Evolutionary conservation across 2,329 filamentous ascomycete species (phyloP).

Genomic region (Colletotrichum chlorophyti): DNA sequence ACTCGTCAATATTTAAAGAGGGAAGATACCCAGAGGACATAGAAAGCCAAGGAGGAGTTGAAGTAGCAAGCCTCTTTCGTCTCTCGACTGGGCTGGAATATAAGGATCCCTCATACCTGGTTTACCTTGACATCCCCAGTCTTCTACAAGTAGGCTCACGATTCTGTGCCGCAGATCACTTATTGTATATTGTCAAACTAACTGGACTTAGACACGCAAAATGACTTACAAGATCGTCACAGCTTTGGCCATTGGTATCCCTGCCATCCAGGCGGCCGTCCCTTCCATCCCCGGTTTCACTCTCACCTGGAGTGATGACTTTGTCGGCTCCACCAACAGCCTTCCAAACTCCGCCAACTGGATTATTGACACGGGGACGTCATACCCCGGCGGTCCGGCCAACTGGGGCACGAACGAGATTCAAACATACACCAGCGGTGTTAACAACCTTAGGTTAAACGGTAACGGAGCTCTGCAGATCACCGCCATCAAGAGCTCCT

Average conservation of each 20-base stretch:
- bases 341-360: constrained; percentile 48
- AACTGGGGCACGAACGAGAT: constrained; percentile 58
- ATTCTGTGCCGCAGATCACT: too few relatives aligned
- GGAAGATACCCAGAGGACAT: too few relatives aligned
- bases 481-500: constrained; percentile 48
- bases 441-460: constrained; percentile 53
- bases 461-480: constrained; percentile 54
- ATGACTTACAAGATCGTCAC: constrained; percentile 11
- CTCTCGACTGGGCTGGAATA: too few relatives aligned
- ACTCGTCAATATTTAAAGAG: too few relatives aligned
- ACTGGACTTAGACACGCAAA: neutral
- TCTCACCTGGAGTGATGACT: constrained; percentile 41
- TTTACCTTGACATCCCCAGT: neutral
- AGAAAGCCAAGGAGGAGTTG: too few relatives aligned
- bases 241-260: constrained; percentile 4
- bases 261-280: constrained; percentile 18
- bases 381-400: constrained; percentile 51
- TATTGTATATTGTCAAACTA: too few relatives aligned
- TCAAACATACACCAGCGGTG: constrained; percentile 50
- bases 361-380: constrained; percentile 50
- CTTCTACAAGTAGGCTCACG: neutral
- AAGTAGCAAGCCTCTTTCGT: neutral
- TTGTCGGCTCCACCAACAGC: constrained; percentile 37
- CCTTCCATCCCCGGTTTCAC: constrained; percentile 30
- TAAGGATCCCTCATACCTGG: too few relatives aligned